Percentiles rank a stretch among this genome's conserved stretches.
Evolutionary conservation across 2,329 filamentous ascomycete species (phyloP).

Genomic region (Myriosclerotinia curreyana): DNA sequence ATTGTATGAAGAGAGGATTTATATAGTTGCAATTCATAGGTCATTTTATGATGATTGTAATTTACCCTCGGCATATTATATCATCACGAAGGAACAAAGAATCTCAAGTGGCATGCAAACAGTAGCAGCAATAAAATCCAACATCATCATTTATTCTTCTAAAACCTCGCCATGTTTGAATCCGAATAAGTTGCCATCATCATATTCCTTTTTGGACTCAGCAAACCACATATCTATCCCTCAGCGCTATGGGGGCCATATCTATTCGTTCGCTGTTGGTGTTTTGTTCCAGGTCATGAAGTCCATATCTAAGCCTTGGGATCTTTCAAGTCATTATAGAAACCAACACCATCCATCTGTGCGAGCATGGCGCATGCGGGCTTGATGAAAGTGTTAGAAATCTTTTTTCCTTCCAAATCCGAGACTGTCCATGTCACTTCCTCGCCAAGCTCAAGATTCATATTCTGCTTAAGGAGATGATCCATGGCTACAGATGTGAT

Average conservation of each 20-base stretch:
- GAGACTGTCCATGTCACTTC: slow-evolving; percentile 26
- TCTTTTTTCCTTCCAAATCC: slow-evolving; percentile 11
- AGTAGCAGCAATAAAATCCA: background rate
- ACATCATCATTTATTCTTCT: background rate
- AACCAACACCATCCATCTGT: slow-evolving; percentile 34
- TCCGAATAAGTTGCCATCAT: background rate
- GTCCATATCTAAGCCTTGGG: background rate
- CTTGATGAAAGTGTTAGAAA: slow-evolving; percentile 22
- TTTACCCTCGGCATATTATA: background rate
- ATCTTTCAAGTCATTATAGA: slow-evolving; percentile 28
- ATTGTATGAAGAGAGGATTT: no score
- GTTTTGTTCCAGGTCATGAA: background rate
- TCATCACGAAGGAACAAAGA: background rate
- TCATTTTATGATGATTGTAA: no score
- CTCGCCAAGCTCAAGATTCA: slow-evolving; percentile 30
- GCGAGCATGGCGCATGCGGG: slow-evolving; percentile 30
- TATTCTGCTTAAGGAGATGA: slow-evolving; percentile 26
- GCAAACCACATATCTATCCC: background rate
- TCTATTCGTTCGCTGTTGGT: background rate
- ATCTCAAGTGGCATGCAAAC: background rate
- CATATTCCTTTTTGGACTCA: background rate
- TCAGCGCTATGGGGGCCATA: background rate
- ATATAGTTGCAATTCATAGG: no score
- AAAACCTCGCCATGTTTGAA: background rate
- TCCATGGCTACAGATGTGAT: slow-evolving; percentile 26